Percentiles rank a stretch among this genome's conserved stretches.
Conservation (phyloP, 768 basidiomycete species). For the Boletus sp. region DNA sequence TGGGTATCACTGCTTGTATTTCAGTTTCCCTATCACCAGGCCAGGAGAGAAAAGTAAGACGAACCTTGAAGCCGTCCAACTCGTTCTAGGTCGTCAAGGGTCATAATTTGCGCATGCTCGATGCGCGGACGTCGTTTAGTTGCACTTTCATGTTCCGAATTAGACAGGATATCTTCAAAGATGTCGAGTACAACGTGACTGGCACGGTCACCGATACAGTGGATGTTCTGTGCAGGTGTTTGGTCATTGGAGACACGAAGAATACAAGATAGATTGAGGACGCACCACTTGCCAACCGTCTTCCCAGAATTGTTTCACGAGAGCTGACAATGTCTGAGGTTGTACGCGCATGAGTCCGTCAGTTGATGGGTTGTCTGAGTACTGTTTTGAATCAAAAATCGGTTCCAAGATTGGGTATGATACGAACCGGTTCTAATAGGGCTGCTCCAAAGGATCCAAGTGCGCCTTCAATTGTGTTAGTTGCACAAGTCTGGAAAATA, state of each 20-base stretch:
- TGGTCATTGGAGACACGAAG: neutral
- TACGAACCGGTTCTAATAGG: constrained; percentile 57
- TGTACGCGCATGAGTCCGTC: constrained; percentile 65
- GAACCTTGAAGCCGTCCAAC: constrained; percentile 70
- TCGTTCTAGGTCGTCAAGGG: constrained; percentile 61
- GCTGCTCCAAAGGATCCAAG: constrained; percentile 93
- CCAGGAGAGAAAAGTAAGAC: constrained; percentile 20
- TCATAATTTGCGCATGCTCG: constrained; percentile 92
- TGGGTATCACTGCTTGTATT: constrained; percentile 66
- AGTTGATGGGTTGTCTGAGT: constrained; percentile 72
- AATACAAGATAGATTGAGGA: neutral
- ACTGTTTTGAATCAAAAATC: constrained; percentile 31
- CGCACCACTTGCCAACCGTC: constrained; percentile 85
- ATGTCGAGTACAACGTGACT: constrained; percentile 82
- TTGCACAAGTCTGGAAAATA: neutral
- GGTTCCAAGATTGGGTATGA: neutral
- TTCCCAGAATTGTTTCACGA: constrained; percentile 62
- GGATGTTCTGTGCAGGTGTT: constrained; percentile 62
- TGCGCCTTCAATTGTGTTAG: constrained; percentile 51
- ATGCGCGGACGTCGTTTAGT: constrained; percentile 67
- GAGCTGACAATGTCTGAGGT: constrained; percentile 47
- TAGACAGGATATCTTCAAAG: constrained; percentile 60
- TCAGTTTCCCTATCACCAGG: neutral
- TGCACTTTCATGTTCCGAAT: constrained; percentile 20
- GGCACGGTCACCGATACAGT: constrained; percentile 86